Base-by-base conservation (phyloP, 2,329 filamentous ascomycete genomes). In the Diaporthe citrichinensis region DNA sequence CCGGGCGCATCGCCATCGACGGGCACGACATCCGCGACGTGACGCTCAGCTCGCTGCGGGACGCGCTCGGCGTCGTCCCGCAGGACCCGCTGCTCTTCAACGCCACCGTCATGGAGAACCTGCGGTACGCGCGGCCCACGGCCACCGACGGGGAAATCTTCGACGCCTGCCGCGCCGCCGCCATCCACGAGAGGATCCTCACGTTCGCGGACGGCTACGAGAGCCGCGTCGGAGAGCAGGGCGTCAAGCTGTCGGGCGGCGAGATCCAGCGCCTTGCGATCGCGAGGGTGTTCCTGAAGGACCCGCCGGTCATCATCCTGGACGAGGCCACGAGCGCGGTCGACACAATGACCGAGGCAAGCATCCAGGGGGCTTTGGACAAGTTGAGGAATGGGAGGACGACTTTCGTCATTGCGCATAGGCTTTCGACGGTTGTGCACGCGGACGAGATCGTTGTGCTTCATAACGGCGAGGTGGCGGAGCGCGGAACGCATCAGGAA, bases 371-470 rank as follows among this genome's bases (percentile, higher is more conserved):
- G 61, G 46, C 58, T 6, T 39, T 76, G 62, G n/a, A 58, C 20
- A 49, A 75, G 51, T 72, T 71, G 51, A 71, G 65, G 34, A 57
- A 49, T 23, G 67, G 53, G 31, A 73, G 74, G 41, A 76, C 77
- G 12, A 67, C 72, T 73, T 53, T 76, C 20, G 57, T 76, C 28
- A 55, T 76, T 28, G 74, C 74, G 46, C 74, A 76, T 23, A 62
- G 71, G 10, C 71, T 76, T 20, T 72, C 71, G 4, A 73, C 74
- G 23, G 58, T 68, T 14, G 46, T 68, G 10, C 93, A 94, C 74
- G 95, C 95, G 15, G 94, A 97, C 82, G 94, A 95, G 80, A 95
- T 98, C 76, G 87, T 95, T 73, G 94, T 97, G 65, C 87, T 96
- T 41, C 92, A 93, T 78, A 91, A 92, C 76, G 95, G 95, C 20